phyloP scores from a whole-genome alignment of 2,329 filamentous ascomycete genomes.

The Tetracladium maxilliforme region DNA sequence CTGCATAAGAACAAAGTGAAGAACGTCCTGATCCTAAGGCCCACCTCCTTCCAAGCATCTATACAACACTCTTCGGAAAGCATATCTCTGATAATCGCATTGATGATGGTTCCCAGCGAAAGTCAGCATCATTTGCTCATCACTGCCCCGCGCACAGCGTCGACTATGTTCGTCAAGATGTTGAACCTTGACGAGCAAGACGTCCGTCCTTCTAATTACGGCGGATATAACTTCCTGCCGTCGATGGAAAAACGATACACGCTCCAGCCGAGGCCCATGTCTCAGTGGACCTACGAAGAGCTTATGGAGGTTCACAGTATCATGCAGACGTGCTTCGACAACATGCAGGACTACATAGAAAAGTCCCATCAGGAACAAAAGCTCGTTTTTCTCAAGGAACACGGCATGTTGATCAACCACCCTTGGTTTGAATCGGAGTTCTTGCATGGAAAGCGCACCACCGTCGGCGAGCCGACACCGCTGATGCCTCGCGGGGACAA shows the following conservation, averaged over 20 bases:
- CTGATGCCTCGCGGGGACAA: too few relatives aligned
- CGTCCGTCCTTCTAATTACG: slow-evolving; percentile 4
- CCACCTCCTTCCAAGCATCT: too few relatives aligned
- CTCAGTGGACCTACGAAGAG: slow-evolving; percentile 14
- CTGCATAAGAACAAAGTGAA: too few relatives aligned
- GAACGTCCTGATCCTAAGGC: too few relatives aligned
- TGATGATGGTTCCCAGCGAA: too few relatives aligned
- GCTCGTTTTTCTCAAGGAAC: slow-evolving; percentile 18
- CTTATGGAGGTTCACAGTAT: slow-evolving; percentile 6
- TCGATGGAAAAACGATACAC: slow-evolving; percentile 3
- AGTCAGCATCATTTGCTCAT: too few relatives aligned
- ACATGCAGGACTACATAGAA: slow-evolving; percentile 10
- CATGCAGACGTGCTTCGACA: slow-evolving; percentile 13
- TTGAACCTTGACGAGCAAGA: slow-evolving; percentile 14
- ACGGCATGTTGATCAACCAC: slow-evolving; percentile 13
- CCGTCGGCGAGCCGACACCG: slow-evolving; percentile 9
- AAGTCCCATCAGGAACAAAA: slow-evolving; percentile 11
- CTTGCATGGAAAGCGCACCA: slow-evolving; percentile 2
- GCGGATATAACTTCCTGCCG: slow-evolving; percentile 13
- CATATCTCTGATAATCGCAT: too few relatives aligned
- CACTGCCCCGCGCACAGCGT: slow-evolving; percentile 11
- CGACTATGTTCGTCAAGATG: slow-evolving; percentile 14
- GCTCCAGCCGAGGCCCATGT: slow-evolving; percentile 5
- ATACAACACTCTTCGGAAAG: too few relatives aligned
- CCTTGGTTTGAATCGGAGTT: slow-evolving; percentile 8